A percentile compares a stretch with the other conserved stretches of the same genome.
These are phyloP conservation scores for Ceratocystis cacaofunesta DNA, from an alignment of 2,329 filamentous ascomycete genomes.

Conservation along the genomic window DNA sequence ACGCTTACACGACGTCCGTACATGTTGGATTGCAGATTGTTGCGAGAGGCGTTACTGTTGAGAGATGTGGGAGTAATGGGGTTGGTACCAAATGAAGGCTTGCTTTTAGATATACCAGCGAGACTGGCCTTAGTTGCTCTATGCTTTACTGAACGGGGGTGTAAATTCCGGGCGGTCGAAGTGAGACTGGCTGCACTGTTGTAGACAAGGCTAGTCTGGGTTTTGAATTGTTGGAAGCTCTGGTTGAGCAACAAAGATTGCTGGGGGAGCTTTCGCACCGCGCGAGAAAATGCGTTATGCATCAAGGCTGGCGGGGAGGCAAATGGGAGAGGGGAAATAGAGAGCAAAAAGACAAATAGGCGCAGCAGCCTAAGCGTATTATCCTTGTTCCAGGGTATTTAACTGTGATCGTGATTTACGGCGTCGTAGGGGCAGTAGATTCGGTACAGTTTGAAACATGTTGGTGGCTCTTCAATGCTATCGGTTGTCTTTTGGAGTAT, in stretches of 20 bases:
- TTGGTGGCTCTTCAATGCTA: not conserved
- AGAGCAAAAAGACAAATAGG: not conserved
- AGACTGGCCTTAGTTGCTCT: conserved; percentile 15
- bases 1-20: conserved; percentile 53
- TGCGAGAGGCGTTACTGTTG: conserved; percentile 25
- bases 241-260: conserved; percentile 5
- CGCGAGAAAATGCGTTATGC: conserved; percentile 13
- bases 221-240: not conserved
- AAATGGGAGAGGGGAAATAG: not conserved
- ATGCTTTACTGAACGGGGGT: conserved; percentile 17
- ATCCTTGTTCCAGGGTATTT: not conserved
- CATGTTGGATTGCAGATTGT: conserved; percentile 55
- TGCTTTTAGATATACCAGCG: not conserved
- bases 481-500: not conserved
- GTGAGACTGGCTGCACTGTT: not conserved
- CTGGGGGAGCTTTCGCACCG: conserved; percentile 14
- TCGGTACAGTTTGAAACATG: not conserved
- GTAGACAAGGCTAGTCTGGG: conserved; percentile 1
- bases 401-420: not conserved
- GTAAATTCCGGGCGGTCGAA: not conserved
- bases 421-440: not conserved
- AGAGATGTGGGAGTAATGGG: conserved; percentile 21
- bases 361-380: not conserved
- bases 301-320: conserved; percentile 5
- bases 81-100: conserved; percentile 16